phyloP scores from a whole-genome alignment of 148 eudicot species.

The Tetragonia tetragonoides region DNA sequence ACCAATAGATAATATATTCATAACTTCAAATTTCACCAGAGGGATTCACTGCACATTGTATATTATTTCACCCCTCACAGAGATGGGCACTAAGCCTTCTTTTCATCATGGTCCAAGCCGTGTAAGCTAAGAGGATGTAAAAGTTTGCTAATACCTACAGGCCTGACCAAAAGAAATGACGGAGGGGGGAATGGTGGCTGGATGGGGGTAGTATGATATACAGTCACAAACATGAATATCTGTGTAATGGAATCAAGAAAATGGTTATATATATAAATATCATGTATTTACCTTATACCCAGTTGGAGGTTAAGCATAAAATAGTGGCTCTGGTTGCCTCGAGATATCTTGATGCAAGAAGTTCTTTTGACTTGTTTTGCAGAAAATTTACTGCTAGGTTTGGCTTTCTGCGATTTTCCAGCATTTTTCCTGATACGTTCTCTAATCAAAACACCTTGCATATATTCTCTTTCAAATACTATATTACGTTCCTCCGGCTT shows the following conservation, averaged over 20 bases:
- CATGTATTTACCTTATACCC: conserved; percentile 72
- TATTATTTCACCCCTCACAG: neutral
- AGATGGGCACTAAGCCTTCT: neutral
- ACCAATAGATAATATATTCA: neutral
- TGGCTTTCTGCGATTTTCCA: conserved; percentile 37
- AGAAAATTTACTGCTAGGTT: conserved; percentile 41
- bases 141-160: neutral
- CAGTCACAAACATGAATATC: neutral
- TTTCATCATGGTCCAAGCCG: neutral
- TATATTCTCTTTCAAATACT: conserved; percentile 83
- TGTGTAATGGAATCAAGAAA: neutral
- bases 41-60: neutral
- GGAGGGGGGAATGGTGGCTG: neutral
- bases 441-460: conserved; percentile 84
- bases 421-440: conserved; percentile 49
- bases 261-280: neutral
- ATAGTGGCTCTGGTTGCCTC: conserved; percentile 60
- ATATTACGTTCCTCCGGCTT: conserved; percentile 35
- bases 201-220: neutral
- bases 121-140: neutral
- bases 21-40: neutral
- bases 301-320: conserved; percentile 91
- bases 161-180: conserved; percentile 8
- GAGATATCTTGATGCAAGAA: conserved; percentile 48
- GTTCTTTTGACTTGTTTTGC: conserved; percentile 49